Evolutionary conservation across 352 stramenopile genomes (phyloP).

Genomic region (Phytophthora cajani): DNA sequence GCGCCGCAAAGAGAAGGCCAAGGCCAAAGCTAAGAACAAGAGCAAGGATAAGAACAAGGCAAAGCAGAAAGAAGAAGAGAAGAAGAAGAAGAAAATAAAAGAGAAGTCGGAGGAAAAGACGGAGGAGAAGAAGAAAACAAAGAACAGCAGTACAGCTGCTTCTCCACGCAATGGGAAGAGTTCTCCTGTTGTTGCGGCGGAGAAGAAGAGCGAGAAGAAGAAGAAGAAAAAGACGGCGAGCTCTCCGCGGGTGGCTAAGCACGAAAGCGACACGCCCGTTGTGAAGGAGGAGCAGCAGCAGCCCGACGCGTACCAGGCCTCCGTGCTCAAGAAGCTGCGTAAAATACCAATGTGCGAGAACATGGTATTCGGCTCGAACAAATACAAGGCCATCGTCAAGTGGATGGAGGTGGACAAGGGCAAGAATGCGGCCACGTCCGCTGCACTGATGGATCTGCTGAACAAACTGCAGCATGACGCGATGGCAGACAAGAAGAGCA

Average conservation of each 20-base stretch:
- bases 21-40: slow-evolving; percentile 17
- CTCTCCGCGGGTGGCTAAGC: slow-evolving; percentile 6
- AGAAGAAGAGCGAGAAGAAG: slow-evolving; percentile 17
- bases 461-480: slow-evolving; percentile 20
- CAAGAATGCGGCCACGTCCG: slow-evolving; percentile 45
- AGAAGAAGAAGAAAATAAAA: slow-evolving; percentile 27
- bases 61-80: neutral
- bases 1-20: slow-evolving; percentile 34
- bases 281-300: slow-evolving; percentile 9
- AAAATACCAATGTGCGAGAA: slow-evolving; percentile 46
- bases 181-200: slow-evolving; percentile 5
- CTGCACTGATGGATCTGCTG: slow-evolving; percentile 43
- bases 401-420: slow-evolving; percentile 65
- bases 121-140: slow-evolving; percentile 30
- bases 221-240: slow-evolving; percentile 1
- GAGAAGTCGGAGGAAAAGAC: slow-evolving; percentile 32
- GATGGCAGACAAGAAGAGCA: slow-evolving; percentile 13
- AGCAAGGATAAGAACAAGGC: slow-evolving; percentile 10
- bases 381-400: slow-evolving; percentile 54
- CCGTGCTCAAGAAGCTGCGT: slow-evolving; percentile 48
- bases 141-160: slow-evolving; percentile 19
- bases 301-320: slow-evolving; percentile 19
- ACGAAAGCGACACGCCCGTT: neutral
- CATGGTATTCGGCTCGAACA: slow-evolving; percentile 45
- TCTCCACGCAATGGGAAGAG: slow-evolving; percentile 9